These are phyloP conservation scores for Amanita rimosa DNA, from an alignment of 768 basidiomycete genomes.

Conservation along the genomic window DNA sequence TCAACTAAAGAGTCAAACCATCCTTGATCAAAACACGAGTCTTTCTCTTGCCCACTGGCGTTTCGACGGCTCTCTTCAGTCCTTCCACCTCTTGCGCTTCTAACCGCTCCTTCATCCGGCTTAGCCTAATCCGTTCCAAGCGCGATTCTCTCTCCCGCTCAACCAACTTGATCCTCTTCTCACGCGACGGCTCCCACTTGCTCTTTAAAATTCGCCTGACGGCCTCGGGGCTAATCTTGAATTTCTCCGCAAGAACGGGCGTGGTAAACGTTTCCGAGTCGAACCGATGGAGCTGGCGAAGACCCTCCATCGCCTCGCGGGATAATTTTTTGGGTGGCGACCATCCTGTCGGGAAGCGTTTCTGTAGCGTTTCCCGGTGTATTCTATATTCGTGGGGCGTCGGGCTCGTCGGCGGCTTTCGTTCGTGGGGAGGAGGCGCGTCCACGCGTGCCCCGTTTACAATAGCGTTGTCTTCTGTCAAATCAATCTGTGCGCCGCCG, in stretches of 20 bases:
- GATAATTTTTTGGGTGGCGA: conserved; percentile 71
- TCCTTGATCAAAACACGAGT: conserved; percentile 19
- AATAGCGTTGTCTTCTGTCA: conserved; percentile 39
- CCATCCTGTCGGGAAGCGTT: conserved; percentile 60
- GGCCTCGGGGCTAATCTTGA: conserved; percentile 73
- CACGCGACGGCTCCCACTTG: conserved; percentile 52
- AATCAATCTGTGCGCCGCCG: conserved; percentile 23
- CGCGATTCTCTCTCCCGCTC: conserved; percentile 38
- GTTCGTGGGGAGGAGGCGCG: conserved; percentile 24
- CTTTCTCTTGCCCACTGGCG: neutral
- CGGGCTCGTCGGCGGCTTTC: conserved; percentile 24
- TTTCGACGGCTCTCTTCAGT: conserved; percentile 10
- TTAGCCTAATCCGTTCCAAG: conserved; percentile 25
- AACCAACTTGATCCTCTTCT: conserved; percentile 36
- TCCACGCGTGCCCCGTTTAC: conserved; percentile 30
- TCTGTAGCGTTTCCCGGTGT: conserved; percentile 40
- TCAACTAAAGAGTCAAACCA: conserved; percentile 26
- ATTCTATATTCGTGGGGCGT: conserved; percentile 37
- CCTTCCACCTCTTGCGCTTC: conserved; percentile 22
- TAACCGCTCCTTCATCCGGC: conserved; percentile 29
- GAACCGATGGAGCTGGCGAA: conserved; percentile 53
- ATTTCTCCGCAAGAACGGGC: conserved; percentile 59
- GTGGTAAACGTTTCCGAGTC: conserved; percentile 59
- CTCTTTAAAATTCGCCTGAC: conserved; percentile 71
- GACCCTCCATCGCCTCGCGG: conserved; percentile 73